phyloP scores from a whole-genome alignment of 352 stramenopile genomes.

The Phytophthora vignae region DNA sequence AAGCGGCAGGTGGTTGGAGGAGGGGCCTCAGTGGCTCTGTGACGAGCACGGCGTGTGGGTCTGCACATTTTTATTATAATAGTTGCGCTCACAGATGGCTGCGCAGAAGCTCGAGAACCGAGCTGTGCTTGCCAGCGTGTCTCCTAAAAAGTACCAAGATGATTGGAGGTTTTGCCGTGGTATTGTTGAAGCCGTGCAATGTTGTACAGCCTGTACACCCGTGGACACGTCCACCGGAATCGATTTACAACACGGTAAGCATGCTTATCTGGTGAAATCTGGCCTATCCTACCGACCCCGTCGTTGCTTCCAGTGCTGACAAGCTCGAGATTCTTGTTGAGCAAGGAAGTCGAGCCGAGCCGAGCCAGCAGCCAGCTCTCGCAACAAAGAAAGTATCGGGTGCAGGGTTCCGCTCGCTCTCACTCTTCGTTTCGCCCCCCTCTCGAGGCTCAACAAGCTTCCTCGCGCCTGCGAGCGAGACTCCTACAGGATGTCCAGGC shows the following conservation, averaged over 20 bases:
- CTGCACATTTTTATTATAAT: background rate
- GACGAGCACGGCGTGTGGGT: constrained; percentile 16
- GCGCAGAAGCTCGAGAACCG: constrained; percentile 6
- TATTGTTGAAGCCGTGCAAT: background rate
- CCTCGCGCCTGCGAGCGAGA: constrained; percentile 15
- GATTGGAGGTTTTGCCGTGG: background rate
- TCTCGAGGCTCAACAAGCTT: constrained; percentile 27
- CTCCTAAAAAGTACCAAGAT: background rate
- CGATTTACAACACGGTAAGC: constrained; percentile 27
- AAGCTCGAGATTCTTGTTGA: constrained; percentile 14
- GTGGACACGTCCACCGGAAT: constrained; percentile 22
- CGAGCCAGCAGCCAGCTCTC: background rate
- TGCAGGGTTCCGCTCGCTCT: constrained; percentile 13
- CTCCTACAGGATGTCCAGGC: constrained; percentile 18
- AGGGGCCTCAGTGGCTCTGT: background rate
- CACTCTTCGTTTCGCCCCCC: constrained; percentile 22
- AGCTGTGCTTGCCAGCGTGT: background rate
- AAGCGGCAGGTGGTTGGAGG: constrained; percentile 18
- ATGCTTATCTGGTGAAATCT: constrained; percentile 32
- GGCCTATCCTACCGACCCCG: constrained; percentile 12
- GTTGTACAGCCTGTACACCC: background rate
- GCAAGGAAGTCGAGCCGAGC: background rate
- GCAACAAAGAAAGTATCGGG: constrained; percentile 23
- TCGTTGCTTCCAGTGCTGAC: constrained; percentile 1
- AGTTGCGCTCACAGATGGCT: constrained; percentile 13